Percentiles rank a stretch among this genome's conserved stretches.
Evolutionary conservation across 2,329 filamentous ascomycete species (phyloP).

Genomic region (Trichothecium roseum): DNA sequence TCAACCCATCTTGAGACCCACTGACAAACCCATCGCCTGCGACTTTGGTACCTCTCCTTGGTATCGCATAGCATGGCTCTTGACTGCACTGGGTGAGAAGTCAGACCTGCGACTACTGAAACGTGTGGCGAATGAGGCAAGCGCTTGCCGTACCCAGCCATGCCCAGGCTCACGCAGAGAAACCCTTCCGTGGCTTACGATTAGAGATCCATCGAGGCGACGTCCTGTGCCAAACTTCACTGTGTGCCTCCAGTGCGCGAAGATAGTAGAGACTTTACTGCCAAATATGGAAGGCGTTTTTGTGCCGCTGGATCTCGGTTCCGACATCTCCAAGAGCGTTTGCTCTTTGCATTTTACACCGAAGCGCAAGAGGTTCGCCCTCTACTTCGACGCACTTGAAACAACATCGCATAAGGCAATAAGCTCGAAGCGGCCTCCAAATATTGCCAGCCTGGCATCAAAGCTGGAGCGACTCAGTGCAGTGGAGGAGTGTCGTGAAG

Average conservation of each 20-base stretch:
- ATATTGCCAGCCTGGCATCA: constrained; percentile 53
- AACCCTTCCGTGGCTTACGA: constrained; percentile 62
- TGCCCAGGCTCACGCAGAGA: constrained; percentile 48
- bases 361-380: constrained; percentile 42
- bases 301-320: constrained; percentile 35
- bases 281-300: constrained; percentile 63
- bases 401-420: constrained; percentile 41
- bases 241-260: constrained; percentile 65
- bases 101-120: constrained; percentile 60
- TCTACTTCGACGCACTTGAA: constrained; percentile 53
- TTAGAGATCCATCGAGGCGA: constrained; percentile 58
- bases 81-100: constrained; percentile 61
- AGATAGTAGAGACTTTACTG: constrained; percentile 61
- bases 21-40: constrained; percentile 54
- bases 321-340: constrained; percentile 35
- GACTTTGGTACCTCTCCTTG: constrained; percentile 70
- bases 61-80: constrained; percentile 75
- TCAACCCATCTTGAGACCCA: constrained; percentile 42
- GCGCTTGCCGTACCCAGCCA: constrained; percentile 37
- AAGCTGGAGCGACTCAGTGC: constrained; percentile 49
- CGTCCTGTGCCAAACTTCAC: constrained; percentile 59
- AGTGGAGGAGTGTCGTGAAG: constrained; percentile 53
- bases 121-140: constrained; percentile 49
- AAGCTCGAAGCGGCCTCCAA: constrained; percentile 32
- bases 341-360: constrained; percentile 59